phyloP scores from a whole-genome alignment of 2,329 filamentous ascomycete genomes.

The Diaporthe ilicicola region DNA sequence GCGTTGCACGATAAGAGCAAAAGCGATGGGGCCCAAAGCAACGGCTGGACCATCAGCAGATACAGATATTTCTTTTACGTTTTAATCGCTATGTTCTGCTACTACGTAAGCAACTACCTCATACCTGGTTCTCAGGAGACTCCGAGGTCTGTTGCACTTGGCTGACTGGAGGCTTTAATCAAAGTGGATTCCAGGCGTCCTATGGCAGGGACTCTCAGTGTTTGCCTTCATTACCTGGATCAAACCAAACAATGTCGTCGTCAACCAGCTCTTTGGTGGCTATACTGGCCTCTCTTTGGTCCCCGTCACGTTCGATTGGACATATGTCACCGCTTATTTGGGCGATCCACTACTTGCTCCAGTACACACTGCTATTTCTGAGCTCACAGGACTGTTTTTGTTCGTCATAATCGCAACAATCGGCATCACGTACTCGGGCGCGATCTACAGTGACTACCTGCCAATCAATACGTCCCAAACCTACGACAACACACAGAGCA shows the following conservation, averaged over 20 bases:
- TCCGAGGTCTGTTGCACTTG: background rate
- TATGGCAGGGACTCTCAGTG: slow-evolving; percentile 50
- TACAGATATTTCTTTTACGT: slow-evolving; percentile 57
- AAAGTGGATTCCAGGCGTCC: slow-evolving; percentile 26
- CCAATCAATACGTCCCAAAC: slow-evolving; percentile 62
- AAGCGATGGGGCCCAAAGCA: slow-evolving; percentile 48
- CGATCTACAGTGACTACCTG: slow-evolving; percentile 60
- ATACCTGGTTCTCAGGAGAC: slow-evolving; percentile 52
- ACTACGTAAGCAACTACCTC: slow-evolving; percentile 52
- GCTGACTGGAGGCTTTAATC: background rate
- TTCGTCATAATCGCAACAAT: slow-evolving; percentile 55
- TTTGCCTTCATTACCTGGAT: slow-evolving; percentile 59
- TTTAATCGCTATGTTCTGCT: slow-evolving; percentile 51
- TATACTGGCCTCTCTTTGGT: slow-evolving; percentile 50
- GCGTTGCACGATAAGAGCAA: slow-evolving; percentile 52
- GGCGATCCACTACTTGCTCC: slow-evolving; percentile 45
- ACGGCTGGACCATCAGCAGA: slow-evolving; percentile 55
- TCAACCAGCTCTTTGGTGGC: slow-evolving; percentile 61
- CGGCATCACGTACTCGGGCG: slow-evolving; percentile 55
- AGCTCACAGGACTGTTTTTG: slow-evolving; percentile 49
- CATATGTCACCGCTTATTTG: slow-evolving; percentile 45
- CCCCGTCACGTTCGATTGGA: slow-evolving; percentile 54
- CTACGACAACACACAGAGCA: slow-evolving; percentile 63
- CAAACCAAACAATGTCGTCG: slow-evolving; percentile 53
- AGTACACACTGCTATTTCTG: slow-evolving; percentile 51